phyloP scores from a whole-genome alignment of 2,329 filamentous ascomycete species.

The Colletotrichum sansevieriae region DNA sequence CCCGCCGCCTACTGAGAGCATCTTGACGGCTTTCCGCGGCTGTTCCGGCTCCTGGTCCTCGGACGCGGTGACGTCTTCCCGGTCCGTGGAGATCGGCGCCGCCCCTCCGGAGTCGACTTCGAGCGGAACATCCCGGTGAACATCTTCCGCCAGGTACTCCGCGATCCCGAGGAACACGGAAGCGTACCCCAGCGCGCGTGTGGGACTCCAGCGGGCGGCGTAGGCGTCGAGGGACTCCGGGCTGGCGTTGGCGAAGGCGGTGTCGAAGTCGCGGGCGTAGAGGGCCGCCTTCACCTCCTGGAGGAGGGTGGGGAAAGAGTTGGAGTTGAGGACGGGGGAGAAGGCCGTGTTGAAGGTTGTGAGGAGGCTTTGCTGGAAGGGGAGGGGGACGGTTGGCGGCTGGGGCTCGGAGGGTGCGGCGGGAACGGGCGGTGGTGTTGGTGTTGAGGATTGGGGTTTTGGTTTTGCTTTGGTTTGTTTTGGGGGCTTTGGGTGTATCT shows the following conservation, averaged over 20 bases:
- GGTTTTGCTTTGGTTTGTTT: constrained; percentile 19
- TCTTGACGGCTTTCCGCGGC: constrained; percentile 47
- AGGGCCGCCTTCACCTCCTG: constrained; percentile 89
- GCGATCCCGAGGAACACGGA: constrained; percentile 60
- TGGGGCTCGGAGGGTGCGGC: not conserved
- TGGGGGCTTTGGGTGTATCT: constrained; percentile 16
- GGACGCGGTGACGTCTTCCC: not conserved
- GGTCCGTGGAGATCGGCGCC: not conserved
- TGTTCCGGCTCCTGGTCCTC: not conserved
- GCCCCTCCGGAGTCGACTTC: constrained; percentile 1
- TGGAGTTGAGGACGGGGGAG: constrained; percentile 59
- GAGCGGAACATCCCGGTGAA: not conserved
- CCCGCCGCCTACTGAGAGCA: constrained; percentile 68
- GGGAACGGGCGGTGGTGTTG: not conserved
- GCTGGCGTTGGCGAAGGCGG: constrained; percentile 75
- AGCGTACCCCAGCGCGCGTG: constrained; percentile 85
- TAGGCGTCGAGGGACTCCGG: constrained; percentile 80
- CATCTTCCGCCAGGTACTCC: constrained; percentile 48
- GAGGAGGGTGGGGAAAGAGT: constrained; percentile 67
- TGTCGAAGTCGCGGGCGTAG: constrained; percentile 85
- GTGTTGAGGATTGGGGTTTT: constrained; percentile 4
- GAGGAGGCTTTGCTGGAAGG: constrained; percentile 75
- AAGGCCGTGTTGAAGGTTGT: constrained; percentile 80
- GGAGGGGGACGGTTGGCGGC: not conserved
- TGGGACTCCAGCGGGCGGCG: constrained; percentile 90